Percentiles rank a stretch among this genome's conserved stretches.
phyloP scores from a whole-genome alignment of 2,329 filamentous ascomycete species.

The Cercospora canescens region DNA sequence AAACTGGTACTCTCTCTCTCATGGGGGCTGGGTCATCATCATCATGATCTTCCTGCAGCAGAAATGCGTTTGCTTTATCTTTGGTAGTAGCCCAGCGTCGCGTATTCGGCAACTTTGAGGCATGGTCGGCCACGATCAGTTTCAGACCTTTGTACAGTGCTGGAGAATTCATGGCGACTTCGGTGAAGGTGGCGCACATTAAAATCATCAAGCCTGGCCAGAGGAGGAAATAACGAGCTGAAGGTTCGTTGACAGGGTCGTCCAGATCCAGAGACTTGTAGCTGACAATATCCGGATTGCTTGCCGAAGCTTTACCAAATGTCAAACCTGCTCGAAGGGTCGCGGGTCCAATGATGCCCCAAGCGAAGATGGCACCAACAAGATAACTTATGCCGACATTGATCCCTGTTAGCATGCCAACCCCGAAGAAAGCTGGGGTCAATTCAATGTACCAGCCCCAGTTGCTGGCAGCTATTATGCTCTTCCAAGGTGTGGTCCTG shows the following conservation, averaged over 20 bases:
- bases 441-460: slow-evolving; percentile 63
- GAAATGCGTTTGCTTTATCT: slow-evolving; percentile 8
- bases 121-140: slow-evolving; percentile 7
- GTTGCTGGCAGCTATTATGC: slow-evolving; percentile 55
- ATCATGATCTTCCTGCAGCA: slow-evolving; percentile 24
- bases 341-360: slow-evolving; percentile 57
- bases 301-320: slow-evolving; percentile 38
- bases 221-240: slow-evolving; percentile 50
- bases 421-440: slow-evolving; percentile 62
- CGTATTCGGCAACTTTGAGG: slow-evolving; percentile 4
- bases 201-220: slow-evolving; percentile 50
- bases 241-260: slow-evolving; percentile 35
- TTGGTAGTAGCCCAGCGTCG: slow-evolving; percentile 1
- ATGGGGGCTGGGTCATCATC: slow-evolving; percentile 51
- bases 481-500: slow-evolving; percentile 35
- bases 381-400: slow-evolving; percentile 61
- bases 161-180: slow-evolving; percentile 18
- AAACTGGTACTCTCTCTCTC: slow-evolving; percentile 48
- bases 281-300: slow-evolving; percentile 37
- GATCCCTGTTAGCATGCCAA: slow-evolving; percentile 58
- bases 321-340: slow-evolving; percentile 53
- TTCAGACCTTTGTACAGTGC: slow-evolving; percentile 15
- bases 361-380: slow-evolving; percentile 55
- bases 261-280: slow-evolving; percentile 37
- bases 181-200: slow-evolving; percentile 45